Evolutionary conservation across 1,284 basidiomycete species (phyloP), one percentile per base, ranked within the genome.

Genomic region (Apiotrichum sp.): DNA sequence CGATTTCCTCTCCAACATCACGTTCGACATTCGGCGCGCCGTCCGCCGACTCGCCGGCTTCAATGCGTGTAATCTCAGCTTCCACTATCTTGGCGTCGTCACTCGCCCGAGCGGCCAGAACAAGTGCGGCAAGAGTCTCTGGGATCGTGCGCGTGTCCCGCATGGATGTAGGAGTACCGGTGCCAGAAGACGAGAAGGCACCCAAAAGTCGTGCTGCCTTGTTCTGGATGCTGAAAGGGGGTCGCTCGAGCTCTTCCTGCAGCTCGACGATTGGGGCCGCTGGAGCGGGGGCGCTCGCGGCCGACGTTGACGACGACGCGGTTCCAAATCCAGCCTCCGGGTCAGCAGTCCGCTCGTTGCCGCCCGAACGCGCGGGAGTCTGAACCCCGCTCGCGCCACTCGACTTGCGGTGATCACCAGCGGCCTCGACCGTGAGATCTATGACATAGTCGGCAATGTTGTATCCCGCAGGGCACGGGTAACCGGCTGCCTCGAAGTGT

Each of bases 381-480:
- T 64, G 32, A 39, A 22, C 46, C 58, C 67, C 43, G 22, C 50
- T 52, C 7, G 35, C 8, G 52, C 48, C 31, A 29, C 58, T 83
- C 72, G 64, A 60, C 42, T 52, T 51, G 45, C 65, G 56, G 50
- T 68, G 64, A 53, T 64, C 80, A 1, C 73, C 75, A 0, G 72
- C 79, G 7, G 86, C 84, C 53, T 88, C 85, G 78, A 91, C 88
- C 0, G 91, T 95, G 47, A 93, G 72, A 72, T 97, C 93, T 64
- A 96, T 96, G 59, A 96, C 77, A 73, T 86, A 95, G 75, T 98
- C 95, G 0, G 93, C 93, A 65, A 98, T 88, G 71, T 98, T 98
- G 77, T 93, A 98, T 0, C 95, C 95, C n/a, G 85, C 79, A 7
- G 95, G 95, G 71, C 95, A 98, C 0, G 85, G 81, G 60, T 86